Percentiles rank a stretch among this genome's conserved stretches.
Evolutionary conservation across 1,139 yeast genomes (phyloP).

Genomic region (Sugiyamaella grinbergsii): DNA sequence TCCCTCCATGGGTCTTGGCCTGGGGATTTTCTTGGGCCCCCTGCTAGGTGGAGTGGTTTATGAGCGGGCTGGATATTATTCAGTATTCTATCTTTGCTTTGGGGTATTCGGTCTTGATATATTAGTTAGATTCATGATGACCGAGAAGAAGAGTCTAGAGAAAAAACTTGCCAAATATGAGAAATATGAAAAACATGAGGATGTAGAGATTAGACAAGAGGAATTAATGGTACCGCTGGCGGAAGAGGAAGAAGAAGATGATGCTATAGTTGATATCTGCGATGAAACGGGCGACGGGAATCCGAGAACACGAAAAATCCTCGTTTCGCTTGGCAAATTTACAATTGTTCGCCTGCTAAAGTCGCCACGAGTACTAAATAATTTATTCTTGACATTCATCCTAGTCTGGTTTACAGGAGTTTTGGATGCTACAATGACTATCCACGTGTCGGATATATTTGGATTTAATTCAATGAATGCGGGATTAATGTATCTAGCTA

Average conservation of each 20-base stretch:
- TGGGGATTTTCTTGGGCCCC: constrained; percentile 43
- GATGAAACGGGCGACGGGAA: no score
- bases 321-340: neutral
- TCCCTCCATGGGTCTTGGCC: constrained; percentile 40
- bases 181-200: constrained; percentile 18
- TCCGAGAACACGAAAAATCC: no score
- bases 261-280: neutral
- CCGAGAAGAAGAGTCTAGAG: constrained; percentile 30
- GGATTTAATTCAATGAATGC: constrained; percentile 39
- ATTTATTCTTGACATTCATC: constrained; percentile 35
- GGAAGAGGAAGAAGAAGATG: constrained; percentile 1
- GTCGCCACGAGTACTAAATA: constrained; percentile 34
- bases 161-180: constrained; percentile 18
- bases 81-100: constrained; percentile 42
- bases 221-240: constrained; percentile 2
- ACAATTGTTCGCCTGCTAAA: constrained; percentile 24
- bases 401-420: constrained; percentile 41
- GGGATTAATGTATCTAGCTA: constrained; percentile 41
- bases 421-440: constrained; percentile 42
- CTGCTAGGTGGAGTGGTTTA: constrained; percentile 44
- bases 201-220: neutral
- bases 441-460: constrained; percentile 40
- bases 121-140: constrained; percentile 41
- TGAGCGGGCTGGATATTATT: constrained; percentile 41
- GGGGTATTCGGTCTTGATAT: constrained; percentile 40